These are phyloP conservation scores for Penicillium roqueforti DNA, from an alignment of 495 filamentous ascomycete species.

Conservation along the genomic window DNA sequence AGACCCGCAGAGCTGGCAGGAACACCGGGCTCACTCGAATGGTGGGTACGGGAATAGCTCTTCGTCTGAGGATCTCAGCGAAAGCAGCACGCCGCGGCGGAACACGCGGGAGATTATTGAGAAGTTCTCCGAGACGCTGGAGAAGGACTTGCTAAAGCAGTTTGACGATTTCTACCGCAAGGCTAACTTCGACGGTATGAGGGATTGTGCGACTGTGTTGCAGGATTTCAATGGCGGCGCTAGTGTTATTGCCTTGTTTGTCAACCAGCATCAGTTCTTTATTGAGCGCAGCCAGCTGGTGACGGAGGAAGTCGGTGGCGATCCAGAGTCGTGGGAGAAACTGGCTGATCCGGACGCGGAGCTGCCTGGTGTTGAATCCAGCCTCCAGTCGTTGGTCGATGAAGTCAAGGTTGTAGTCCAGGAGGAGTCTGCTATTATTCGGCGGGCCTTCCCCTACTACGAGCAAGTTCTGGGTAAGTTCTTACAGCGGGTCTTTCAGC, in stretches of 20 bases:
- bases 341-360: constrained; percentile 92
- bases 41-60: constrained; percentile 37
- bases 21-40: constrained; percentile 57
- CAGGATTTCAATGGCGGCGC: constrained; percentile 94
- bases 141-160: constrained; percentile 91
- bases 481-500: constrained; percentile 92
- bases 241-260: constrained; percentile 90
- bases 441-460: constrained; percentile 90
- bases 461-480: constrained; percentile 91
- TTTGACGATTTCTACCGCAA: constrained; percentile 95
- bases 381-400: constrained; percentile 83
- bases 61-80: constrained; percentile 38
- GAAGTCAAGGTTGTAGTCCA: constrained; percentile 96
- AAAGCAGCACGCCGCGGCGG: constrained; percentile 36
- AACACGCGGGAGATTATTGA: constrained; percentile 91
- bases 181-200: constrained; percentile 95
- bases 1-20: constrained; percentile 67
- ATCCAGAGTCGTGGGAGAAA: constrained; percentile 82
- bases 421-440: constrained; percentile 93
- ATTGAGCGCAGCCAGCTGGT: constrained; percentile 88
- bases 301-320: constrained; percentile 81
- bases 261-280: constrained; percentile 99
- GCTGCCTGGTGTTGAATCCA: constrained; percentile 84
- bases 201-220: constrained; percentile 87
- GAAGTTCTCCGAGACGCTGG: constrained; percentile 91